Evolutionary conservation across 805 yeast genomes (phyloP), one percentile per base, ranked within the genome.

Genomic region (Candida wancherniae): DNA sequence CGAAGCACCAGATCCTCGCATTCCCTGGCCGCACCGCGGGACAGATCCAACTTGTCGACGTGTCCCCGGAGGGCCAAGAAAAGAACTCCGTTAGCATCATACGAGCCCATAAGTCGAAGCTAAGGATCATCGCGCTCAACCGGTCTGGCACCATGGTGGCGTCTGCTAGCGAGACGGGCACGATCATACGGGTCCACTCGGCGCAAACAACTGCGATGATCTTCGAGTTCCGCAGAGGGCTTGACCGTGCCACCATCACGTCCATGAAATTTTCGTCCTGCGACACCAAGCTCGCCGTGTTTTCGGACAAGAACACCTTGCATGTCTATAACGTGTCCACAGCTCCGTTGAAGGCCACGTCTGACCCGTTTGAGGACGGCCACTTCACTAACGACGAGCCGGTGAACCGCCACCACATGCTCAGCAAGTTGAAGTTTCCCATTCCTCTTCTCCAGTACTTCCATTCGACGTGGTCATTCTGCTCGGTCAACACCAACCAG

Each of bases 211-310:
- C 94, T 16, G 69, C 81, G 1, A 61, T 85, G 29, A 48, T 85
- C n/a, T 80, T 72, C 49, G 96, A 86, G 53, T 88, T 88, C 48
- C 67, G 97, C 45, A 67, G 98, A 29, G 98, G 98, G 0, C 53
- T 88, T 13, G 97, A 92, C 55, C 71, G 79, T 31, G 97, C 96
- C 1, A 65, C 69, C 11, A 73, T 92, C 6, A 83, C 82, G 23
- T 80, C 92, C 6, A 79, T 92, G 80, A 77, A 77, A 32, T 87
- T 90, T 53, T 80, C 90, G 4, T 87, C 84, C 6, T 71, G 77
- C 43, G 88, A 86, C 27, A 57, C 76, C 8, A 74, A 77, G 47
- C 63, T 92, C 28, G 96, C 97, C 0, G 87, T 86, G 5, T 62
- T 92, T 15, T 81, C 94, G 10, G 95, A 86, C 58, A 92, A 90